Conservation (phyloP, 139 green algal species). For the Dunaliella primolecta region DNA sequence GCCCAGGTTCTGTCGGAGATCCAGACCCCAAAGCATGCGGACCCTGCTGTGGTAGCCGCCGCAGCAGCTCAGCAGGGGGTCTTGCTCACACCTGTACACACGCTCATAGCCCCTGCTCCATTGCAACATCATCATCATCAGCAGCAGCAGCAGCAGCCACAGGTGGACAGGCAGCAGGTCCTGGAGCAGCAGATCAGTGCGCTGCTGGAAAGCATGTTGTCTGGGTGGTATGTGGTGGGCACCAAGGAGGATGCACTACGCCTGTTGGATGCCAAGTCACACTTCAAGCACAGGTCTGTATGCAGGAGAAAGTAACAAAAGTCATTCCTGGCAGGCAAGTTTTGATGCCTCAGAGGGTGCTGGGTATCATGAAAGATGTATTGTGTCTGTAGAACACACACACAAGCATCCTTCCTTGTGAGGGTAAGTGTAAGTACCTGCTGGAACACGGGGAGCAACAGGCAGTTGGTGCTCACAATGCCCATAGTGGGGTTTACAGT, state of each 20-base stretch:
- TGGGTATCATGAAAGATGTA: too few relatives aligned
- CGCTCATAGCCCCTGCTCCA: background rate
- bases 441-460: too few relatives aligned
- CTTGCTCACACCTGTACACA: background rate
- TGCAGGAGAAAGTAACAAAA: too few relatives aligned
- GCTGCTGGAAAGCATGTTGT: conserved; percentile 37
- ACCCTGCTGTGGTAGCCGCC: background rate
- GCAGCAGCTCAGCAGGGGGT: background rate
- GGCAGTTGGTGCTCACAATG: too few relatives aligned
- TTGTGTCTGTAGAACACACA: too few relatives aligned
- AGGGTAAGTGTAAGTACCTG: too few relatives aligned
- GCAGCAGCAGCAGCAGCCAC: background rate
- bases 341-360: too few relatives aligned
- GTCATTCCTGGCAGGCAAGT: background rate
- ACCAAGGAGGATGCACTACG: conserved; percentile 20
- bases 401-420: too few relatives aligned
- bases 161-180: background rate
- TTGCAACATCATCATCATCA: background rate
- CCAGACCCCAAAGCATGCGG: background rate
- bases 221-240: conserved; percentile 48
- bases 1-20: background rate
- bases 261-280: conserved; percentile 4
- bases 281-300: background rate
- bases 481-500: too few relatives aligned
- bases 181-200: background rate